Conservation (phyloP, 1,139 yeast species). For the Pneumocystis carinii region DNA sequence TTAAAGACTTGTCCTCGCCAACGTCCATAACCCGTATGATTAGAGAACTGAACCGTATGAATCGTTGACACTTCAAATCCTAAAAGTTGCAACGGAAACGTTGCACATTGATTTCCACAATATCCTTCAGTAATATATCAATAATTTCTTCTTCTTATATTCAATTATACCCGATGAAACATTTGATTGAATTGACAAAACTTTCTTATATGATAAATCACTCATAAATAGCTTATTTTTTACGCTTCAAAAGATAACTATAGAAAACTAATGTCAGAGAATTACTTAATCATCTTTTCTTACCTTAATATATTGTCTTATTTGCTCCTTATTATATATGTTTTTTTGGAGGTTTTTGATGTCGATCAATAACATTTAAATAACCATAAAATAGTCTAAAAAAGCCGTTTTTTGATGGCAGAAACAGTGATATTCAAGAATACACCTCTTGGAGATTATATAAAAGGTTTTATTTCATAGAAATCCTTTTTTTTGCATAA, state of each 20-base stretch:
- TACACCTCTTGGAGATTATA: background rate
- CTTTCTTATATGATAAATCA: conserved; percentile 16
- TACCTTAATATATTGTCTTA: background rate
- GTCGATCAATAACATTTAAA: background rate
- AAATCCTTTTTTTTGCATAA: background rate
- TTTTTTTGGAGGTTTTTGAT: background rate
- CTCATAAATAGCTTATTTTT: background rate
- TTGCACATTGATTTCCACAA: conserved; percentile 68
- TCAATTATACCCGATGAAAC: conserved; percentile 39
- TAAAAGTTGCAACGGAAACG: conserved; percentile 58
- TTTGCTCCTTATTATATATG: background rate
- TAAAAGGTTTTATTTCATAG: background rate
- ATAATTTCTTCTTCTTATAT: background rate
- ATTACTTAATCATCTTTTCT: background rate
- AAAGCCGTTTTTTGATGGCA: background rate
- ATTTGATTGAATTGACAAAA: conserved; percentile 57
- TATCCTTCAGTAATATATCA: conserved; percentile 34
- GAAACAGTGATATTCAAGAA: background rate
- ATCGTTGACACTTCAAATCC: conserved; percentile 80
- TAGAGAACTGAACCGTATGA: conserved; percentile 67
- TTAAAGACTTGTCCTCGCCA: conserved; percentile 25
- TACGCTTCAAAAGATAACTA: background rate
- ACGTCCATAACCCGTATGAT: conserved; percentile 46
- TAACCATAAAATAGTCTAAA: background rate
- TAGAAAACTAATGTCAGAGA: background rate